Percentiles rank a stretch among this genome's conserved stretches.
Conservation (phyloP, 352 stramenopile genomes). For the Phytophthora uliginosa region DNA sequence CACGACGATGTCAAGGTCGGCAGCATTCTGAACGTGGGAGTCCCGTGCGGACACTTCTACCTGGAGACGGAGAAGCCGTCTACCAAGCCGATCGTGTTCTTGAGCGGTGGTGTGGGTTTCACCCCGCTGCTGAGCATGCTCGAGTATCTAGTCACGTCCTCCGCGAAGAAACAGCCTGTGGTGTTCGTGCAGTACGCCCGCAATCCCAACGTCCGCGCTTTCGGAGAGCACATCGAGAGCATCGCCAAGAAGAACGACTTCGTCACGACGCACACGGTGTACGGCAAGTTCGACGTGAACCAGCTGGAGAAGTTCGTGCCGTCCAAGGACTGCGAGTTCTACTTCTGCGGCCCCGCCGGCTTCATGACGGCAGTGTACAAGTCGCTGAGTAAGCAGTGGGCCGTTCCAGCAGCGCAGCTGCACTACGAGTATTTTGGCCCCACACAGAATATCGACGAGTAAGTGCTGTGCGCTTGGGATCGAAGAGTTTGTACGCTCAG, state of each 20-base stretch:
- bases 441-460: conserved; percentile 17
- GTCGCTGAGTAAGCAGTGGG: conserved; percentile 48
- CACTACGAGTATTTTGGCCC: conserved; percentile 79
- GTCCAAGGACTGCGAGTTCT: conserved; percentile 55
- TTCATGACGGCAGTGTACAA: conserved; percentile 63
- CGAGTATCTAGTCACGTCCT: conserved; percentile 43
- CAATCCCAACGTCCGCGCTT: conserved; percentile 42
- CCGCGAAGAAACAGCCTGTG: conserved; percentile 40
- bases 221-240: conserved; percentile 42
- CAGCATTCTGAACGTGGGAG: conserved; percentile 56
- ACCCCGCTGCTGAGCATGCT: conserved; percentile 69
- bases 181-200: conserved; percentile 58
- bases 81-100: conserved; percentile 63
- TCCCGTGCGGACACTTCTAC: conserved; percentile 67
- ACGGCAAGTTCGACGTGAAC: conserved; percentile 40
- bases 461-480: background rate
- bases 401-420: conserved; percentile 45
- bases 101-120: conserved; percentile 70
- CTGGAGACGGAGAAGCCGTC: conserved; percentile 36
- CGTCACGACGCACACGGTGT: conserved; percentile 47
- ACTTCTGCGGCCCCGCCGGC: conserved; percentile 66
- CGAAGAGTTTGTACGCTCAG: too few relatives aligned
- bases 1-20: conserved; percentile 65
- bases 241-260: conserved; percentile 46
- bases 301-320: conserved; percentile 44